Evolutionary conservation across 2,329 filamentous ascomycete species (phyloP).

Genomic region (Alternaria arbusti): DNA sequence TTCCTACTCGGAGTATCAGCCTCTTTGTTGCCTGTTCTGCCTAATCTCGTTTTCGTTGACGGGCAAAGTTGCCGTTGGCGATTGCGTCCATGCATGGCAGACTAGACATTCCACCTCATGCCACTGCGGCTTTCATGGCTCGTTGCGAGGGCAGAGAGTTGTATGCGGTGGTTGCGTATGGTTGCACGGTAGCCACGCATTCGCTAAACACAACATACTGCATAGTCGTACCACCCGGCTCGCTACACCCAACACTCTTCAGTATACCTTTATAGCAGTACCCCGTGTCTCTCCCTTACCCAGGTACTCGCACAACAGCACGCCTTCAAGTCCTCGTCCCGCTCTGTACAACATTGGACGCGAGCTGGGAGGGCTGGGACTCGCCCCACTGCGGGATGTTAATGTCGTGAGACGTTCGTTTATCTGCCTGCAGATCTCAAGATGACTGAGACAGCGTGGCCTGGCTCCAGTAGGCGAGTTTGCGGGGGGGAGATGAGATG

Average conservation of each 20-base stretch:
- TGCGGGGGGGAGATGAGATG: constrained; percentile 26
- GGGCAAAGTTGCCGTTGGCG: background rate
- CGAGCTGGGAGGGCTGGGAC: background rate
- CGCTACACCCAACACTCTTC: background rate
- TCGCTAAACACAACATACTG: constrained; percentile 3
- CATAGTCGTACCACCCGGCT: background rate
- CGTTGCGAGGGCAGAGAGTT: background rate
- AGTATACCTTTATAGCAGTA: background rate
- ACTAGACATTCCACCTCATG: background rate
- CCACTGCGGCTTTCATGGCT: background rate
- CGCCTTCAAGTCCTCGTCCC: constrained; percentile 2
- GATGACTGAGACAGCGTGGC: constrained; percentile 39
- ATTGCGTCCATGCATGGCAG: background rate
- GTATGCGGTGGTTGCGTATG: constrained; percentile 10
- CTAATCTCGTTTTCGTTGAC: background rate
- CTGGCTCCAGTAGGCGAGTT: constrained; percentile 11
- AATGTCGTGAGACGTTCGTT: constrained; percentile 29
- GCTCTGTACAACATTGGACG: constrained; percentile 1
- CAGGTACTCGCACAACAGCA: constrained; percentile 8
- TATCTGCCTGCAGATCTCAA: constrained; percentile 37
- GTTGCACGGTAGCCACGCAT: constrained; percentile 28
- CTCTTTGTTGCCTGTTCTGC: background rate
- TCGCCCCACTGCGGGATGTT: constrained; percentile 6
- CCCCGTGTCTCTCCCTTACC: background rate
- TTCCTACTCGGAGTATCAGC: background rate